A percentile compares a stretch with the other conserved stretches of the same genome.
Conservation (phyloP, 2,329 filamentous ascomycete species). For the Aphanoascus verrucosus region DNA sequence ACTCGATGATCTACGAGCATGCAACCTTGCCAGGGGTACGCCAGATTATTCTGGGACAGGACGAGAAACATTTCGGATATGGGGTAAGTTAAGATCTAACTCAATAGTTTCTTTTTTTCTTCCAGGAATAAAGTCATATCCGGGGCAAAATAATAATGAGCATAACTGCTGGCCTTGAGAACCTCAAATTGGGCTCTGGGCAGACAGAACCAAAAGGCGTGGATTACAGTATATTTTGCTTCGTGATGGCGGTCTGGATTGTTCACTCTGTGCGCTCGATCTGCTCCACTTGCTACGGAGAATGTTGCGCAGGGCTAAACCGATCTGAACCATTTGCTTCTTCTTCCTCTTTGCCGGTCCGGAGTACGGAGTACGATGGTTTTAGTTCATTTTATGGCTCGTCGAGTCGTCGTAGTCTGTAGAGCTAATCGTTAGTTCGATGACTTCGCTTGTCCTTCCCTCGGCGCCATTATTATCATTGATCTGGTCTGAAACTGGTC, state of each 20-base stretch:
- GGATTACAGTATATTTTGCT: not conserved
- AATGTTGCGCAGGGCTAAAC: too few species aligned
- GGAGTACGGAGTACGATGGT: too few species aligned
- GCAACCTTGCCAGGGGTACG: slow-evolving; percentile 6
- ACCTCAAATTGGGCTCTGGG: too few species aligned
- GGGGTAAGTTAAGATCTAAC: not conserved
- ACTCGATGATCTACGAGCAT: slow-evolving; percentile 1
- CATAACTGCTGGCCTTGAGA: too few species aligned
- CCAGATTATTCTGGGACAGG: not conserved
- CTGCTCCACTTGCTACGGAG: not conserved
- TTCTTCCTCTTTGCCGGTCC: too few species aligned
- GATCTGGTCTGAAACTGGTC: not conserved
- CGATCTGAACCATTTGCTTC: too few species aligned
- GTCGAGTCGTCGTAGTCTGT: too few species aligned
- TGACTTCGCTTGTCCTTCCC: not conserved
- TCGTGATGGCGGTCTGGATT: not conserved
- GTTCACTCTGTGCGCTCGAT: not conserved
- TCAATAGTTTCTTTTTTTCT: too few species aligned
- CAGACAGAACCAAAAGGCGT: too few species aligned
- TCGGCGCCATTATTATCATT: too few species aligned
- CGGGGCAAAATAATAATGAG: not conserved
- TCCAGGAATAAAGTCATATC: not conserved
- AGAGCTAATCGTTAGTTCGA: not conserved
- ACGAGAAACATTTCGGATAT: not conserved
- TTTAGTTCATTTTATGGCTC: too few species aligned